These are phyloP conservation scores for Candida caryicola DNA, from an alignment of 805 yeast genomes.

Conservation along the genomic window DNA sequence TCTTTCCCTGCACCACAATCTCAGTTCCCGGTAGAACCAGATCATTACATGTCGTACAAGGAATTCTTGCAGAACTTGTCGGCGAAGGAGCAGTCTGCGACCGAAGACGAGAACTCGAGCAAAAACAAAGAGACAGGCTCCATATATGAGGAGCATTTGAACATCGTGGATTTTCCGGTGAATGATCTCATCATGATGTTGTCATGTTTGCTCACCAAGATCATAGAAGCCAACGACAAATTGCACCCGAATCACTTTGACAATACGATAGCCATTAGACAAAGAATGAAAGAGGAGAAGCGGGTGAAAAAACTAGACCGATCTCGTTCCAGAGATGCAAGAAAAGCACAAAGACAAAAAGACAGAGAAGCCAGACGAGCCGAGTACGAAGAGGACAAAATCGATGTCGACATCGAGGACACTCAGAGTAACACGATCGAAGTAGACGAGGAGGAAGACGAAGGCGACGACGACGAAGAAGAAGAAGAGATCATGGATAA, in stretches of 20 bases:
- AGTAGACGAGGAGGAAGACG: constrained; percentile 15
- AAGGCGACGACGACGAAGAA: constrained; percentile 21
- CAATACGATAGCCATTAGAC: constrained; percentile 41
- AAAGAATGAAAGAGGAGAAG: constrained; percentile 35
- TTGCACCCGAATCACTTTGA: constrained; percentile 68
- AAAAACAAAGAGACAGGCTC: constrained; percentile 6
- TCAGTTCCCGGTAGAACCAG: constrained; percentile 25
- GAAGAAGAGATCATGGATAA: constrained; percentile 16
- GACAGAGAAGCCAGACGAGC: constrained; percentile 8
- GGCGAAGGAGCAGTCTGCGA: constrained; percentile 13
- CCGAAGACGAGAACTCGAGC: not conserved
- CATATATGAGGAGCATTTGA: constrained; percentile 52
- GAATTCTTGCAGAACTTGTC: constrained; percentile 35
- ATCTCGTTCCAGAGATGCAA: constrained; percentile 6
- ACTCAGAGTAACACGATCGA: constrained; percentile 19
- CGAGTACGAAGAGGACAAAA: constrained; percentile 10
- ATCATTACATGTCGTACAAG: constrained; percentile 42
- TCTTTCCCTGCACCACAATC: constrained; percentile 3
- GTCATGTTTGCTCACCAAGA: constrained; percentile 78
- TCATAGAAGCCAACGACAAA: constrained; percentile 85
- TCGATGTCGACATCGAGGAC: constrained; percentile 9
- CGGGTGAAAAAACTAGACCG: constrained; percentile 25
- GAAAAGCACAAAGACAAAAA: constrained; percentile 1
- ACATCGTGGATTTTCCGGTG: constrained; percentile 81
- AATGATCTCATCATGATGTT: constrained; percentile 80